Evolutionary conservation across 257 asterid genomes (phyloP).

Genomic region (Apocynum venetum): DNA sequence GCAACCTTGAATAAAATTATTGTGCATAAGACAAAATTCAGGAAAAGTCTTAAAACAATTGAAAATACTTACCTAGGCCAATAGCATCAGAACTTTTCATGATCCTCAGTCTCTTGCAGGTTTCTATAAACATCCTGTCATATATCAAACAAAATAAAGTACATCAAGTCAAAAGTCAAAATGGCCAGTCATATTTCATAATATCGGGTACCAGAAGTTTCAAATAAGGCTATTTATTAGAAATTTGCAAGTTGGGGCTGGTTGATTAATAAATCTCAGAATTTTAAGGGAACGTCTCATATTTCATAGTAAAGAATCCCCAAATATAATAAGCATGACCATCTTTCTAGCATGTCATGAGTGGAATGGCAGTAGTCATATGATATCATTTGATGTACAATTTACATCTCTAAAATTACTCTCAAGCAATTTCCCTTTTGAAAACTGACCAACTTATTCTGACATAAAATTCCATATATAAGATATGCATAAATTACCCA

Average conservation of each 20-base stretch:
- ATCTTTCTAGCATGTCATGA: not conserved
- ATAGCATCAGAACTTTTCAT: slow-evolving; percentile 51
- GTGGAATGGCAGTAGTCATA: not conserved
- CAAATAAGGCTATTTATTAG: not conserved
- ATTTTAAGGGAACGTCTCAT: not conserved
- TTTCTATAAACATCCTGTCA: slow-evolving; percentile 42
- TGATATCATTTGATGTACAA: not conserved
- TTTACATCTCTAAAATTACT: not conserved
- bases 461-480: not conserved
- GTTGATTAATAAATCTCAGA: not conserved
- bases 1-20: not conserved
- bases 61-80: slow-evolving; percentile 39
- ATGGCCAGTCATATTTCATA: not conserved
- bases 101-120: slow-evolving; percentile 46
- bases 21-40: not conserved
- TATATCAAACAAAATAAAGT: not conserved
- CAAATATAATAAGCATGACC: not conserved
- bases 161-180: not conserved
- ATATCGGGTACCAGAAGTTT: not conserved
- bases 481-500: not conserved
- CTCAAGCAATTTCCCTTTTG: not conserved
- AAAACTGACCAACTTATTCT: not conserved
- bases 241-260: not conserved
- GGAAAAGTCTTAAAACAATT: not conserved
- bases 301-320: not conserved